Conservation (phyloP, 2,329 filamentous ascomycete genomes). For the Aspergillus carbonarius region DNA sequence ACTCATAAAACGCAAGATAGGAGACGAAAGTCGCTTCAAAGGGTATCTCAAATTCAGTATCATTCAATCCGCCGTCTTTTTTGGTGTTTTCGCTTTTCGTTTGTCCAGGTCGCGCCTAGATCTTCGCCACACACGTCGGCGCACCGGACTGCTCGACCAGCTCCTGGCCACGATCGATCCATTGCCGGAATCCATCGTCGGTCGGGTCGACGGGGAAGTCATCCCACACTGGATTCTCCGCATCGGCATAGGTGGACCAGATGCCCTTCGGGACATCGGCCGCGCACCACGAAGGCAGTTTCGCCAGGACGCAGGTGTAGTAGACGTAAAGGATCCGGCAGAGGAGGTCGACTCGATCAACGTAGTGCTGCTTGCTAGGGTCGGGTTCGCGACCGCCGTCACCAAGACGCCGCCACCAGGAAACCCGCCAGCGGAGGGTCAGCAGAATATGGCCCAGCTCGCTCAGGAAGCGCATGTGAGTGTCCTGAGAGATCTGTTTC, state of each 20-base stretch:
- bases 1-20: conserved; percentile 11
- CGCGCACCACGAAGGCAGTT: conserved; percentile 41
- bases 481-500: conserved; percentile 45
- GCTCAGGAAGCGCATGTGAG: conserved; percentile 40
- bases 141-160: conserved; percentile 44
- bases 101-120: conserved; percentile 11
- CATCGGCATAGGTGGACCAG: conserved; percentile 44
- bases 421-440: conserved; percentile 46
- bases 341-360: conserved; percentile 41
- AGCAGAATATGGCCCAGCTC: conserved; percentile 44
- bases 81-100: conserved; percentile 1
- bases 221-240: conserved; percentile 42
- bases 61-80: conserved; percentile 25
- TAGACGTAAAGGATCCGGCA: conserved; percentile 49
- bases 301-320: conserved; percentile 45
- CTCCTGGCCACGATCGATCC: conserved; percentile 42
- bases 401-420: conserved; percentile 47
- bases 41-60: conserved; percentile 38
- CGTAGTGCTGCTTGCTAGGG: conserved; percentile 40
- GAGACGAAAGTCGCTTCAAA: conserved; percentile 25
- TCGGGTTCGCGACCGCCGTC: conserved; percentile 38
- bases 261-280: conserved; percentile 40
- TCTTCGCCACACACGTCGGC: conserved; percentile 29
- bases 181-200: conserved; percentile 40
- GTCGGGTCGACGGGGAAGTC: conserved; percentile 43